Conservation (phyloP, 164 flowering plant genomes). For the Buxus sempervirens region DNA sequence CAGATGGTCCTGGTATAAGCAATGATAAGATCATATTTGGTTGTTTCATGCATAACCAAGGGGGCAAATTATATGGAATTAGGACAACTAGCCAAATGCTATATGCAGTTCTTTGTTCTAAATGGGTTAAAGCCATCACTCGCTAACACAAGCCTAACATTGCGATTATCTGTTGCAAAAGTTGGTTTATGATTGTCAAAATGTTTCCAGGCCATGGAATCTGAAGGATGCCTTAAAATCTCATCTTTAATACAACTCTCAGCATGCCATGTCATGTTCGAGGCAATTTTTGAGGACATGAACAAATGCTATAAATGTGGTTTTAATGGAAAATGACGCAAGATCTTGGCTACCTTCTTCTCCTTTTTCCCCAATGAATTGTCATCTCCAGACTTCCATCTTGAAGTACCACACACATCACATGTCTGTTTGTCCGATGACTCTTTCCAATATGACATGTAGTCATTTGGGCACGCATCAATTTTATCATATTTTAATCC, state of each 20-base stretch:
- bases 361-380: not conserved
- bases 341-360: conserved; percentile 7
- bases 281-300: conserved; percentile 10
- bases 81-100: conserved; percentile 16
- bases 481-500: conserved; percentile 17
- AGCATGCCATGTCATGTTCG: conserved; percentile 22
- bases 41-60: conserved; percentile 14
- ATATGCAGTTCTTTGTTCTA: conserved; percentile 13
- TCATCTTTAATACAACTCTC: conserved; percentile 4
- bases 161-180: conserved; percentile 19
- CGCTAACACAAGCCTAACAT: conserved; percentile 22
- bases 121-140: conserved; percentile 29
- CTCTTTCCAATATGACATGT: conserved; percentile 18
- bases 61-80: conserved; percentile 15
- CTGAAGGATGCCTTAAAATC: conserved; percentile 14
- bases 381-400: conserved; percentile 1
- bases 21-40: conserved; percentile 7
- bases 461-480: conserved; percentile 21
- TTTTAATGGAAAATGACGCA: conserved; percentile 14
- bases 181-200: conserved; percentile 1
- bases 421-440: not conserved
- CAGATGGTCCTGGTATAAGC: conserved; percentile 14
- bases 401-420: conserved; percentile 4
- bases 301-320: conserved; percentile 19
- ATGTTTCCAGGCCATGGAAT: conserved; percentile 13